phyloP scores from a whole-genome alignment of 805 yeast genomes.

The Candida pseudofarinosa region DNA sequence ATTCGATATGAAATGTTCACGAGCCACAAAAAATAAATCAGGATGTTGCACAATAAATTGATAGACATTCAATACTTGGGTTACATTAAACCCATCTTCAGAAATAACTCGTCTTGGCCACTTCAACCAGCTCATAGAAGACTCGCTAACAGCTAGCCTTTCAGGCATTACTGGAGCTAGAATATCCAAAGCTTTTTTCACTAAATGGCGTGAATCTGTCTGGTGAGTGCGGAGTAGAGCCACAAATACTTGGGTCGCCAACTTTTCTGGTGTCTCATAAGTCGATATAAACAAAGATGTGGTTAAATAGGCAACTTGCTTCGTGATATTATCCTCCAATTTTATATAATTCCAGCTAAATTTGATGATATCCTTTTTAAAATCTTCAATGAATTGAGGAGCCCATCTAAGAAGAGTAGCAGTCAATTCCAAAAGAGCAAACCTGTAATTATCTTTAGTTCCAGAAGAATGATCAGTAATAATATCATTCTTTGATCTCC shows the following conservation, averaged over 20 bases:
- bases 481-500: constrained; percentile 63
- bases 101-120: constrained; percentile 92
- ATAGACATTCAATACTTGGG: constrained; percentile 81
- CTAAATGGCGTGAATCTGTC: constrained; percentile 76
- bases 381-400: constrained; percentile 53
- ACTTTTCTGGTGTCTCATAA: constrained; percentile 82
- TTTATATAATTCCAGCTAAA: constrained; percentile 93
- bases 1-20: constrained; percentile 86
- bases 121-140: constrained; percentile 73
- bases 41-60: constrained; percentile 86
- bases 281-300: constrained; percentile 82
- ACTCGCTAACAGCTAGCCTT: constrained; percentile 53
- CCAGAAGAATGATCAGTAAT: constrained; percentile 58
- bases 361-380: constrained; percentile 80
- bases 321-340: constrained; percentile 81
- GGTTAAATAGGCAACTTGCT: constrained; percentile 88
- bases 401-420: constrained; percentile 70
- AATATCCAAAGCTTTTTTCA: constrained; percentile 80
- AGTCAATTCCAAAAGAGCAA: constrained; percentile 77
- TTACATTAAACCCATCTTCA: constrained; percentile 84
- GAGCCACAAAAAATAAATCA: constrained; percentile 74
- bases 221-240: constrained; percentile 83
- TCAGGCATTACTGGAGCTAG: constrained; percentile 82
- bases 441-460: constrained; percentile 65
- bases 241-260: constrained; percentile 89